These are phyloP conservation scores for Hericium alpestre DNA, from an alignment of 768 basidiomycete species.

Conservation along the genomic window DNA sequence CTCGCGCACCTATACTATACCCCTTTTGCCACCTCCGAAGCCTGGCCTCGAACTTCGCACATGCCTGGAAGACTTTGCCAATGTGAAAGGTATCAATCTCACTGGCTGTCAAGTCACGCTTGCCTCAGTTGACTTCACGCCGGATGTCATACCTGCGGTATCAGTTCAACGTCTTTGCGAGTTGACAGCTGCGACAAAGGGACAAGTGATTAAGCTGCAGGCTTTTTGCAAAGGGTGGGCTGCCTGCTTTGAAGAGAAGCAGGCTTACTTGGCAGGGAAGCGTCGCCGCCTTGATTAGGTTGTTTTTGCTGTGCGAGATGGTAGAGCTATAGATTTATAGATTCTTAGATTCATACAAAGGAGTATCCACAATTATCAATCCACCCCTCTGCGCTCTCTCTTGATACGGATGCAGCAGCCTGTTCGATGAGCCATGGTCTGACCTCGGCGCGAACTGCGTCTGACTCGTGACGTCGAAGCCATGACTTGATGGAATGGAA, in stretches of 20 bases:
- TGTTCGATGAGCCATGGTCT: conserved; percentile 10
- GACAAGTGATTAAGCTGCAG: conserved; percentile 8
- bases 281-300: background rate
- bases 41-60: background rate
- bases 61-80: background rate
- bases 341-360: background rate
- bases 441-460: background rate
- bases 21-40: background rate
- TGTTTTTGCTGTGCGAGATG: background rate
- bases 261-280: background rate
- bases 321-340: background rate
- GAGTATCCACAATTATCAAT: background rate
- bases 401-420: no score
- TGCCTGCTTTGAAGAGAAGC: conserved; percentile 9
- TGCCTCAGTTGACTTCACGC: conserved; percentile 2
- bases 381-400: conserved; percentile 2
- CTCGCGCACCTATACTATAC: background rate
- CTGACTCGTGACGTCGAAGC: conserved; percentile 18
- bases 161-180: conserved; percentile 9
- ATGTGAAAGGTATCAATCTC: background rate
- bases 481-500: conserved; percentile 23
- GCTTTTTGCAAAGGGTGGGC: conserved; percentile 10
- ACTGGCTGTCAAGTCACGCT: background rate
- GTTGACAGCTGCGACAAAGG: conserved; percentile 10
- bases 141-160: conserved; percentile 13